A percentile compares a stretch with the other conserved stretches of the same genome.
Evolutionary conservation across 768 basidiomycete genomes (phyloP).

Genomic region (Termitomyces titanicus): DNA sequence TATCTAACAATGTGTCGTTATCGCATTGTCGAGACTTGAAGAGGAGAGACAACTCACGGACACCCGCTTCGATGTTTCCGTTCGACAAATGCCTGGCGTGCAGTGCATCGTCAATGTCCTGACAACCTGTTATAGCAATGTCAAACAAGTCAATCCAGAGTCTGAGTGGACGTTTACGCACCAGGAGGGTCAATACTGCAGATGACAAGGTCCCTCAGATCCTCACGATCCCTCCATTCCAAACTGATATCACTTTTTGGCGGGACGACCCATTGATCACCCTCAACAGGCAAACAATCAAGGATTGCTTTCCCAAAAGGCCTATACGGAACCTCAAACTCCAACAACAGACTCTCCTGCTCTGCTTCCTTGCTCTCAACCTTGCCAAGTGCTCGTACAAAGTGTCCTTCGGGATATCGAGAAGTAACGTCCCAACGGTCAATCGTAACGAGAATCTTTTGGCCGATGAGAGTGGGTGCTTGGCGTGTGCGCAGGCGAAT

Average conservation of each 20-base stretch:
- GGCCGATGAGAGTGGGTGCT: slow-evolving; percentile 80
- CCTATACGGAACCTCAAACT: slow-evolving; percentile 94
- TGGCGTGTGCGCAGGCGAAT: slow-evolving; percentile 95
- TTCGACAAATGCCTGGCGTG: slow-evolving; percentile 86
- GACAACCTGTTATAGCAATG: slow-evolving; percentile 58
- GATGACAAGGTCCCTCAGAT: slow-evolving; percentile 79
- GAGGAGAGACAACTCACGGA: slow-evolving; percentile 66
- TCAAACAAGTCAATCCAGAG: neutral
- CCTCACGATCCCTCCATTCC: slow-evolving; percentile 81
- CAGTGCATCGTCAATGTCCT: slow-evolving; percentile 97
- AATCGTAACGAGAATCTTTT: slow-evolving; percentile 95
- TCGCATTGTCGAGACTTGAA: neutral
- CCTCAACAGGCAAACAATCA: slow-evolving; percentile 85
- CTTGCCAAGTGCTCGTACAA: slow-evolving; percentile 87
- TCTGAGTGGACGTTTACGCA: slow-evolving; percentile 22
- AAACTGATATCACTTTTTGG: slow-evolving; percentile 46
- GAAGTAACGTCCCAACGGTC: slow-evolving; percentile 88
- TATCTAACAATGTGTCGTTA: slow-evolving; percentile 52
- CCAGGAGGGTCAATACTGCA: slow-evolving; percentile 98
- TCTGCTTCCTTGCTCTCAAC: slow-evolving; percentile 96
- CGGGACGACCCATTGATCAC: slow-evolving; percentile 91
- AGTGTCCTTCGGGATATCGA: slow-evolving; percentile 95
- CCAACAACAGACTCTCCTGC: slow-evolving; percentile 87
- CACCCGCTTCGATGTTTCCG: slow-evolving; percentile 95
- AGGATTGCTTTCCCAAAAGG: slow-evolving; percentile 96